Evolutionary conservation across 495 filamentous ascomycete species (phyloP).

Genomic region (Apodospora peruviana): DNA sequence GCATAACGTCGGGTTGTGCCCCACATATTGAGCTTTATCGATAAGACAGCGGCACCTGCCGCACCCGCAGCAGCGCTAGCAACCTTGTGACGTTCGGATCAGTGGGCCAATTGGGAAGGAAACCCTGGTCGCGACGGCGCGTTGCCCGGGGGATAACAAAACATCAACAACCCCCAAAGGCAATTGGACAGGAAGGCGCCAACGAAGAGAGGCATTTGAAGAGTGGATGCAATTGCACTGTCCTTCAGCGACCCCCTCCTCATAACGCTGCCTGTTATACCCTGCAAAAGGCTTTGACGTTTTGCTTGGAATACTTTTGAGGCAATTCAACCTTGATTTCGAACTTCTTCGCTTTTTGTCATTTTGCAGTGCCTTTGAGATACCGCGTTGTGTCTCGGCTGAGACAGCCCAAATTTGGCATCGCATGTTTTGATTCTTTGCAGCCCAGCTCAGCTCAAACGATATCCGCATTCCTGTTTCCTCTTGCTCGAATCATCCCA

Average conservation of each 20-base stretch:
- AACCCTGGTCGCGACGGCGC: conserved; percentile 13
- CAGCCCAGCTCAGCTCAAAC: neutral
- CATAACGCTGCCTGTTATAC: conserved; percentile 15
- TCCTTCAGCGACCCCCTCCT: neutral
- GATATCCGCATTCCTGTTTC: conserved; percentile 4
- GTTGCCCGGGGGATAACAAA: conserved; percentile 24
- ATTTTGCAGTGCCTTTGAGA: conserved; percentile 1
- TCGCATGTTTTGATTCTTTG: neutral
- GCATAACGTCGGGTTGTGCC: too few relatives aligned
- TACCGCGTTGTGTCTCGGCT: neutral
- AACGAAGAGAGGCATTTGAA: conserved; percentile 3
- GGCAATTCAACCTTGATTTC: neutral
- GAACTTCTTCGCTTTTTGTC: neutral
- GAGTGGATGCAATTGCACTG: neutral
- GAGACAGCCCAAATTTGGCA: too few relatives aligned
- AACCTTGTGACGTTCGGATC: too few relatives aligned
- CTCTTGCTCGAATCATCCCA: neutral
- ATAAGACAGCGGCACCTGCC: conserved; percentile 4
- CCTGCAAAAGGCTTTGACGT: conserved; percentile 9
- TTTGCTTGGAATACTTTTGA: neutral
- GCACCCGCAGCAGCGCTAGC: too few relatives aligned
- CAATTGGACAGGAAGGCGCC: conserved; percentile 23
- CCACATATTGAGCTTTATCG: conserved; percentile 6
- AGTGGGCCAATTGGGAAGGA: too few relatives aligned
- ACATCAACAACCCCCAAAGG: conserved; percentile 20